Base-by-base conservation (phyloP, 2,329 filamentous ascomycete genomes). In the Pseudogymnoascus sp. region DNA sequence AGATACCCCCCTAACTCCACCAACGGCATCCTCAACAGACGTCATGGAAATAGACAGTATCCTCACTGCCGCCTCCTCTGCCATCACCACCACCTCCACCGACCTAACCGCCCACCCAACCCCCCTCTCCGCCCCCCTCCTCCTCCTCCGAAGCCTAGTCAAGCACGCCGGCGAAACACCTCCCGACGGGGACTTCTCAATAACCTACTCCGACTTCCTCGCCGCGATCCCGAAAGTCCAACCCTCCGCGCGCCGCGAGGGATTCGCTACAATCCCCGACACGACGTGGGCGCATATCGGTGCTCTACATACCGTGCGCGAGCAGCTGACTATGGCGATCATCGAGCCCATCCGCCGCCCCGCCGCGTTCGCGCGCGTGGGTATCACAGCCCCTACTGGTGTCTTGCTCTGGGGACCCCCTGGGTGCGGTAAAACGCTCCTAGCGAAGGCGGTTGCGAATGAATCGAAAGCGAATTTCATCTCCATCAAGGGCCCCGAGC, bases 391-490 rank as follows among this genome's bases (percentile, higher is more conserved):
- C 0, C 90, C 92, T 0, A 90, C 91, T 0, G 95, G 95, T 14
- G 92, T 97, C 2, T 82, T 99, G 0, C 90, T 99, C 63, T 99
- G 93, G 92, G 95, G 95, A 0, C 95, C 95, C 0, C 95, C 95
- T 0, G 95, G 95, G 6, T 99, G 95, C 75, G 95, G 95, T 71
- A 99, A 99, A 76, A 99, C 95, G 0, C 83, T 99, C 1, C 86
- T 99, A 1, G 95, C 95, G 16, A 97, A 98, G 77, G 95, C 95
- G 3, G 92, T 97, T 4, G 95, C 95, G 63, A 96, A 96, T 75
- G 92, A 96, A 74, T 93, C 90, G 6, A 92, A 93, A 75, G 95
- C 95, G 60, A 98, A 96, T 76, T 99, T 99, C 79, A 99, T 99
- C 76, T 92, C 92, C 62, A 92, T 99, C 77, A 97, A 97, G 76